These are phyloP conservation scores for Trichoderma sp. DNA, from an alignment of 2,329 filamentous ascomycete genomes.

Conservation along the genomic window DNA sequence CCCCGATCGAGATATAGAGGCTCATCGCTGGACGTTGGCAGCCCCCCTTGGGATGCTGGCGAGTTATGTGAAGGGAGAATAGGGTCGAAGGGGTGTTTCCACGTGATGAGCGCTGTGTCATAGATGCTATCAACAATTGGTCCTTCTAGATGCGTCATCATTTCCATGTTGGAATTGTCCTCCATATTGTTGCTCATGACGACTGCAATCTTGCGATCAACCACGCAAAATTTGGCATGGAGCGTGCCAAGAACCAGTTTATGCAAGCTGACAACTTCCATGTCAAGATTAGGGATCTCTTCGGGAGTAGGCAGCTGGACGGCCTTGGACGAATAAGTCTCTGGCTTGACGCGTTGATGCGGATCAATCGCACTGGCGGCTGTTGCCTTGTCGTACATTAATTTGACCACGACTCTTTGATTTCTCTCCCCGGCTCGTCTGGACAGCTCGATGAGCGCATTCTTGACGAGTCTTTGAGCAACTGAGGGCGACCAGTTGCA, in stretches of 20 bases:
- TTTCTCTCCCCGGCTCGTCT: slow-evolving; percentile 58
- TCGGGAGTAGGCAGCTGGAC: slow-evolving; percentile 60
- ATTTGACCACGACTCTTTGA: slow-evolving; percentile 62
- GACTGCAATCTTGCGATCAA: slow-evolving; percentile 68
- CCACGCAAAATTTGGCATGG: slow-evolving; percentile 74
- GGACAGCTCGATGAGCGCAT: slow-evolving; percentile 68
- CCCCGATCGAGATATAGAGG: not conserved
- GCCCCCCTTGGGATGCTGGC: slow-evolving; percentile 1
- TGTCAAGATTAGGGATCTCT: slow-evolving; percentile 68
- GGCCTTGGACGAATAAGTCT: slow-evolving; percentile 55
- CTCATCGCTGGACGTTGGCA: slow-evolving; percentile 2
- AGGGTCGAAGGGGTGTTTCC: slow-evolving; percentile 56
- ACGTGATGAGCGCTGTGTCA: slow-evolving; percentile 70
- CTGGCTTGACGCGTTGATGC: slow-evolving; percentile 58
- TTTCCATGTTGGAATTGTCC: slow-evolving; percentile 77
- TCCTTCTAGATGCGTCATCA: slow-evolving; percentile 75
- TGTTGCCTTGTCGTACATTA: slow-evolving; percentile 72
- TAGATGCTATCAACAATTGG: slow-evolving; percentile 74
- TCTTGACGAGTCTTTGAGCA: slow-evolving; percentile 64
- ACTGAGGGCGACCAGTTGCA: slow-evolving; percentile 73
- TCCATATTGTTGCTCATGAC: slow-evolving; percentile 78
- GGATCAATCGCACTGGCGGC: slow-evolving; percentile 63
- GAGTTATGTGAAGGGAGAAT: slow-evolving; percentile 17
- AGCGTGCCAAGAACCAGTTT: slow-evolving; percentile 69
- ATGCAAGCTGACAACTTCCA: slow-evolving; percentile 74